phyloP scores from a whole-genome alignment of 2,329 filamentous ascomycete species.

The Trichophyton rubrum region DNA sequence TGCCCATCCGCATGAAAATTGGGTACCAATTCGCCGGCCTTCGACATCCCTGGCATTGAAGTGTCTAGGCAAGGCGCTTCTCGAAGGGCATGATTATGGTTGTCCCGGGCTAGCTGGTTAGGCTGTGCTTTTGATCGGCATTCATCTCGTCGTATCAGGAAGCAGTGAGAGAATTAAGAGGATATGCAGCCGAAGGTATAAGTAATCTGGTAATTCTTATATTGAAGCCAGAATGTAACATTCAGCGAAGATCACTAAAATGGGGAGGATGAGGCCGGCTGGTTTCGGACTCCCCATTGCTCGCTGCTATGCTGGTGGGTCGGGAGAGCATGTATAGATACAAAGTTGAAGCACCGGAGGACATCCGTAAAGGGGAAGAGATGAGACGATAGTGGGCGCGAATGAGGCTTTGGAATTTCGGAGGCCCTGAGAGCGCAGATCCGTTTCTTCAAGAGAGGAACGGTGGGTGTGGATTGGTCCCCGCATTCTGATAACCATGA shows the following conservation, averaged over 20 bases:
- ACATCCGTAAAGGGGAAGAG: conserved; percentile 2
- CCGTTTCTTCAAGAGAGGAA: not conserved
- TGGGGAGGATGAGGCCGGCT: not conserved
- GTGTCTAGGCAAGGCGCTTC: not conserved
- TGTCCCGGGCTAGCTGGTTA: not conserved
- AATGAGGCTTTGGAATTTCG: not conserved
- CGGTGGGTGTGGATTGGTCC: not conserved
- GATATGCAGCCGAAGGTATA: not conserved
- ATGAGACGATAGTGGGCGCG: not conserved
- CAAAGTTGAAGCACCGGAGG: not conserved
- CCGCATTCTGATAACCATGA: not conserved
- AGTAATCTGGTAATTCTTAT: not conserved
- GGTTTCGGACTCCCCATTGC: not conserved
- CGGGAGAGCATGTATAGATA: not conserved
- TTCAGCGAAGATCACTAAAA: not conserved
- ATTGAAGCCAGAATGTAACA: not conserved
- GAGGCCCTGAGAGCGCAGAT: not conserved
- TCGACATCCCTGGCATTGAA: not conserved
- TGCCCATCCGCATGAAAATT: not conserved
- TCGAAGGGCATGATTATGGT: not conserved
- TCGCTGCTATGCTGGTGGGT: not conserved
- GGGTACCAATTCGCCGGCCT: not conserved
- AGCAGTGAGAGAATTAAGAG: not conserved
- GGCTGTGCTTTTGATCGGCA: not conserved
- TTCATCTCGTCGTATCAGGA: not conserved